Evolutionary conservation across 768 basidiomycete species (phyloP).

Genomic region (Roridomyces roridus): DNA sequence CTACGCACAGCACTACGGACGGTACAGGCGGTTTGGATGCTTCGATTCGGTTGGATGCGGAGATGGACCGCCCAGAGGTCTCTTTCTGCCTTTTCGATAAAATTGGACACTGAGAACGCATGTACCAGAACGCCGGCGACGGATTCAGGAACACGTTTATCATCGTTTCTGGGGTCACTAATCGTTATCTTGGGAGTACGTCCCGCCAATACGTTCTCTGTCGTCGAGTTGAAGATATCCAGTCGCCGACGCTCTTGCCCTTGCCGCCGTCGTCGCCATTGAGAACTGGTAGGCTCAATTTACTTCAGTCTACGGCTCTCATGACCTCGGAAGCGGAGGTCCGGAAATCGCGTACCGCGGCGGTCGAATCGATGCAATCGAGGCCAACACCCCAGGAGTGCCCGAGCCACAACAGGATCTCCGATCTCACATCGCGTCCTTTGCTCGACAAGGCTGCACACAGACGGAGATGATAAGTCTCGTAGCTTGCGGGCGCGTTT

Average conservation of each 20-base stretch:
- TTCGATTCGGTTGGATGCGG: constrained; percentile 27
- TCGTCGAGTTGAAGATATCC: too few species aligned
- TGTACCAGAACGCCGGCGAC: background rate
- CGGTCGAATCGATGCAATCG: background rate
- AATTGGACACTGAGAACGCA: too few species aligned
- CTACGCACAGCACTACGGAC: constrained; percentile 26
- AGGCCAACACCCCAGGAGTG: background rate
- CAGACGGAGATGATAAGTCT: constrained; percentile 4
- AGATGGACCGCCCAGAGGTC: background rate
- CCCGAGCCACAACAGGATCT: constrained; percentile 3
- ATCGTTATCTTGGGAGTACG: too few species aligned
- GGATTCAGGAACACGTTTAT: background rate
- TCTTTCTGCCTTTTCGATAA: background rate
- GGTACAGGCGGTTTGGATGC: constrained; percentile 34
- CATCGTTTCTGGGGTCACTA: too few species aligned
- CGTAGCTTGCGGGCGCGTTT: background rate
- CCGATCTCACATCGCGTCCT: background rate
- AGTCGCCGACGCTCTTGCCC: background rate
- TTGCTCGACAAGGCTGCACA: background rate
- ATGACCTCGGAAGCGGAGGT: too few species aligned
- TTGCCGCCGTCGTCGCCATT: background rate
- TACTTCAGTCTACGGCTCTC: too few species aligned
- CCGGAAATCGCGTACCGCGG: constrained; percentile 2
- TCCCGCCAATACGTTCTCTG: too few species aligned
- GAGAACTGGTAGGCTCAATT: background rate